A percentile compares a stretch with the other conserved stretches of the same genome.
Conservation (phyloP, 768 basidiomycete genomes). For the Cantharellus cinnabarinus region DNA sequence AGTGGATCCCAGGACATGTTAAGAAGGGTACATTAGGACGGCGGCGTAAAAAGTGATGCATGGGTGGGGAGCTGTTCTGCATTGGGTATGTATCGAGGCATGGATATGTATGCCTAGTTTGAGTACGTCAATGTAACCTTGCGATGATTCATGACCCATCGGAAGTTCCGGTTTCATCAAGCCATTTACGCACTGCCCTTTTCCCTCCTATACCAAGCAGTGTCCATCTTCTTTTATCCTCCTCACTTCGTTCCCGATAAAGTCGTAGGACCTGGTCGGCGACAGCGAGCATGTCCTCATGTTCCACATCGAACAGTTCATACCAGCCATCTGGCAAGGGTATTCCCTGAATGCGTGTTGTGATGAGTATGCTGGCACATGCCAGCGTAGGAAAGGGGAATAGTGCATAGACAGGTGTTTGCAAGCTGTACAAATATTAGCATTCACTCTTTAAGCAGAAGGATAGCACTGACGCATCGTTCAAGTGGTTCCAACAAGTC, state of each 20-base stretch:
- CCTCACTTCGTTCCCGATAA: constrained; percentile 33
- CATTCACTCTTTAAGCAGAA: constrained; percentile 2
- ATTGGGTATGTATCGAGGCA: not conserved
- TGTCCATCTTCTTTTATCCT: constrained; percentile 22
- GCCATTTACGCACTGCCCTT: constrained; percentile 64
- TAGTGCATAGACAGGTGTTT: constrained; percentile 80
- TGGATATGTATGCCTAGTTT: not conserved
- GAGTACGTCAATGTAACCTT: not conserved
- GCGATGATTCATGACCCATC: not conserved
- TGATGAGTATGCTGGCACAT: constrained; percentile 69
- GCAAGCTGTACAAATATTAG: constrained; percentile 34
- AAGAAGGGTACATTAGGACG: not conserved
- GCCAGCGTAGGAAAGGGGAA: constrained; percentile 84
- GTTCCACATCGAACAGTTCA: constrained; percentile 79
- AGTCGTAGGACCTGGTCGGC: constrained; percentile 71
- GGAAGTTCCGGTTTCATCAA: constrained; percentile 29
- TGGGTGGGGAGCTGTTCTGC: not conserved
- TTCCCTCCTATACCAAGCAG: constrained; percentile 47
- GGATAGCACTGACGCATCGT: constrained; percentile 63
- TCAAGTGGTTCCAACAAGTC: constrained; percentile 83
- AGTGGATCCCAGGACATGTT: constrained; percentile 7
- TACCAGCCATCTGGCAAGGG: constrained; percentile 74
- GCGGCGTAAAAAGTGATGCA: not conserved
- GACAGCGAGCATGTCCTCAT: constrained; percentile 75
- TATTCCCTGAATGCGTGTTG: constrained; percentile 49